Conservation (phyloP, 192 early-diverging fungal species). For the Kickxella alabastrina region DNA sequence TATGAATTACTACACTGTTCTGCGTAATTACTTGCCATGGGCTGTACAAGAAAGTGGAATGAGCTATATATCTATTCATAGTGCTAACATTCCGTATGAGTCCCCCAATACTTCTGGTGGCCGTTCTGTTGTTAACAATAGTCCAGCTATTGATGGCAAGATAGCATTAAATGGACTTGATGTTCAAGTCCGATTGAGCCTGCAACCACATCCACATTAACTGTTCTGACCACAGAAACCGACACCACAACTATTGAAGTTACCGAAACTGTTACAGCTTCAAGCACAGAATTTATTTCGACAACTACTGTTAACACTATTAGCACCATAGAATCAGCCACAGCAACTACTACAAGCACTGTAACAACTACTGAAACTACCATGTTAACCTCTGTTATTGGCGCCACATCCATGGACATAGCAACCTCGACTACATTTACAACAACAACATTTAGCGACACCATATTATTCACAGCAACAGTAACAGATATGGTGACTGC, state of each 20-base stretch:
- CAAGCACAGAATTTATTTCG: not conserved
- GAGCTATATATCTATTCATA: not conserved
- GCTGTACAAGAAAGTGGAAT: not conserved
- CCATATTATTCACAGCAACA: constrained; percentile 3
- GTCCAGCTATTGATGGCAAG: not conserved
- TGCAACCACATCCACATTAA: not conserved
- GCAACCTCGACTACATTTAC: too few species aligned
- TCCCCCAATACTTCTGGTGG: not conserved
- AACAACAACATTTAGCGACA: not conserved
- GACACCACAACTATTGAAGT: too few species aligned
- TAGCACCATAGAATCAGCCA: not conserved
- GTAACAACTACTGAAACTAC: constrained; percentile 3
- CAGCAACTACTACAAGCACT: not conserved
- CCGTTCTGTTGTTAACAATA: not conserved
- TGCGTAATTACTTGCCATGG: constrained; percentile 34
- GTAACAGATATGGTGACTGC: not conserved
- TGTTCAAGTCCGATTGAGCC: not conserved
- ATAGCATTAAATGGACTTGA: not conserved
- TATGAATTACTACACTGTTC: constrained; percentile 20
- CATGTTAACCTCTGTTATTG: not conserved
- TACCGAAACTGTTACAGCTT: too few species aligned
- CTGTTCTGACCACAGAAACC: too few species aligned
- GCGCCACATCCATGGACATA: constrained; percentile 2
- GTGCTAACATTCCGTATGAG: not conserved
- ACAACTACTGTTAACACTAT: not conserved